Percentiles rank a stretch among this genome's conserved stretches.
Evolutionary conservation across 257 asterid species (phyloP).

Genomic region (Euphrasia confusa): DNA sequence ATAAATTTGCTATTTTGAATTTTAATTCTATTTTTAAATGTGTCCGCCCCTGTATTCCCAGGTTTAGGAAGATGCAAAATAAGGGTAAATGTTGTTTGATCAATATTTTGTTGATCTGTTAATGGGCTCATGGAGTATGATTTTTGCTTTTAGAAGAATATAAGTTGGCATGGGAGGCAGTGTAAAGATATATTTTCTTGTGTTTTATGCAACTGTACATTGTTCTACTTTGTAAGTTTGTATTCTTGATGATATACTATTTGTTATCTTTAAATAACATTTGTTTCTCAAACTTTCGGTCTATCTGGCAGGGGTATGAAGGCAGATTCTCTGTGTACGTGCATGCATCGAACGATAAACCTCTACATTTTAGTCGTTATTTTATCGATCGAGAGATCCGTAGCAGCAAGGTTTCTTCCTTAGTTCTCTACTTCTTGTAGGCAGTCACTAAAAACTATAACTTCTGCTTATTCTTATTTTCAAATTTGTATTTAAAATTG

Average conservation of each 20-base stretch:
- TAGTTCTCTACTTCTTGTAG: constrained; percentile 9
- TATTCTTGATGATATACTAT: constrained; percentile 14
- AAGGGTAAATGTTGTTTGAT: background rate
- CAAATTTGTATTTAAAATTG: constrained; percentile 31
- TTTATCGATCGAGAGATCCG: constrained; percentile 87
- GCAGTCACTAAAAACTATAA: background rate
- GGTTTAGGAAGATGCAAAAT: background rate
- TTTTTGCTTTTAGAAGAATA: background rate
- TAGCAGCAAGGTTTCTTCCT: constrained; percentile 71
- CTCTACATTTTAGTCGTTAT: constrained; percentile 95
- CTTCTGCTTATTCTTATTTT: constrained; percentile 13
- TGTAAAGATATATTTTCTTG: constrained; percentile 9
- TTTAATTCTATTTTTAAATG: background rate
- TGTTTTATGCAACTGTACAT: constrained; percentile 2
- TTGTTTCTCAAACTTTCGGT: constrained; percentile 10
- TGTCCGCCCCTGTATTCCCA: background rate
- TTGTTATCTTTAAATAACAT: constrained; percentile 12
- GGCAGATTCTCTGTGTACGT: constrained; percentile 93
- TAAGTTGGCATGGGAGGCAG: constrained; percentile 9
- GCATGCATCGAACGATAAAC: constrained; percentile 91
- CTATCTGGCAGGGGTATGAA: constrained; percentile 84
- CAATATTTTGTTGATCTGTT: background rate
- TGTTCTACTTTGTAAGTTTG: constrained; percentile 23
- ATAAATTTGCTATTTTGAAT: background rate
- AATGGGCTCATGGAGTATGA: background rate